Evolutionary conservation across 1,284 basidiomycete genomes (phyloP).

Genomic region (Ustilago vetiveriae): DNA sequence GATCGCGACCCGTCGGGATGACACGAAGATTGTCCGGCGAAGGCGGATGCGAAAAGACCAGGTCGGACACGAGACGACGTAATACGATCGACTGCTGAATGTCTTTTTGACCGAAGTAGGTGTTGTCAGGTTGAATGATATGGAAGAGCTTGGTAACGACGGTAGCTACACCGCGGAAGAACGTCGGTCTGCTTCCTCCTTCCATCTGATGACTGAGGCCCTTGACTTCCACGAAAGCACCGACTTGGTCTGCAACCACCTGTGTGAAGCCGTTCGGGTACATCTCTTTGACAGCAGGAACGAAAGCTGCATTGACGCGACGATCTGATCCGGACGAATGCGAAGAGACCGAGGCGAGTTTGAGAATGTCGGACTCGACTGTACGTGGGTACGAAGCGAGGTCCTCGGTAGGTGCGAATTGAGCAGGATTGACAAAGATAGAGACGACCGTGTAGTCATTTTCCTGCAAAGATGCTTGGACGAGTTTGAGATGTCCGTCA

Average conservation of each 20-base stretch:
- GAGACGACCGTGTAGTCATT: conserved; percentile 91
- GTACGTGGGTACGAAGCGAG: conserved; percentile 90
- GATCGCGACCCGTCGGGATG: conserved; percentile 79
- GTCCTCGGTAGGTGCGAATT: conserved; percentile 96
- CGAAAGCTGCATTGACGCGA: conserved; percentile 45
- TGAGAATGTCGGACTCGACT: conserved; percentile 49
- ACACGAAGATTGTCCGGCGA: conserved; percentile 75
- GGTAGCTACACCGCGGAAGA: conserved; percentile 95
- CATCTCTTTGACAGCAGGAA: conserved; percentile 69
- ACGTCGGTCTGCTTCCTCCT: conserved; percentile 81
- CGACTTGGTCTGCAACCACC: conserved; percentile 78
- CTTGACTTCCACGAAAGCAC: conserved; percentile 89
- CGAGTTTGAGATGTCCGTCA: conserved; percentile 86
- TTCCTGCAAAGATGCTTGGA: conserved; percentile 75
- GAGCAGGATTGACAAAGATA: conserved; percentile 96
- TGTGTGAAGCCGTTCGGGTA: conserved; percentile 86
- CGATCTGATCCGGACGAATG: conserved; percentile 1
- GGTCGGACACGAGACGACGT: conserved; percentile 82
- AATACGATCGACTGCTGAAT: conserved; percentile 93
- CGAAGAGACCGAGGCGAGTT: conserved; percentile 40
- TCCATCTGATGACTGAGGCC: conserved; percentile 87
- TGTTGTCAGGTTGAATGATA: conserved; percentile 86
- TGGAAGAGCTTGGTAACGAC: conserved; percentile 96
- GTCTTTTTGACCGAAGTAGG: conserved; percentile 98
- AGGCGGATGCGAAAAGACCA: conserved; percentile 79